Evolutionary conservation across 306 rosid species (phyloP).

Genomic region (Acacia crassicarpa): DNA sequence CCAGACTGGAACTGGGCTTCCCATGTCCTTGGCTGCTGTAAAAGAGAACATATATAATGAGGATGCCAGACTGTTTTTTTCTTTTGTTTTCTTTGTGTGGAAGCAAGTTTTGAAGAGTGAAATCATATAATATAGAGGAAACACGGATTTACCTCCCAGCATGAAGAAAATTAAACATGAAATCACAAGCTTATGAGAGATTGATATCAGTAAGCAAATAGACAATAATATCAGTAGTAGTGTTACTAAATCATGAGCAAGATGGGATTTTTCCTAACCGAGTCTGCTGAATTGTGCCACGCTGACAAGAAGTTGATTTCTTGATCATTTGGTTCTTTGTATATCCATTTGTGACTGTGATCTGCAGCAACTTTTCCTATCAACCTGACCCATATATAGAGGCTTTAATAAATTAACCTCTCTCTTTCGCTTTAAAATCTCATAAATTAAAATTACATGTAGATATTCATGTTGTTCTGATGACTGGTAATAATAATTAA

Average conservation of each 20-base stretch:
- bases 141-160: not conserved
- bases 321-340: slow-evolving; percentile 88
- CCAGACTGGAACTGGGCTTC: slow-evolving; percentile 99
- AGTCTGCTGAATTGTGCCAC: slow-evolving; percentile 93
- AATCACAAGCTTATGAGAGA: slow-evolving; percentile 5
- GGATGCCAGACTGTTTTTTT: slow-evolving; percentile 1
- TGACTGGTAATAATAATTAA: not conserved
- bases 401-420: not conserved
- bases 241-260: not conserved
- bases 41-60: slow-evolving; percentile 24
- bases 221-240: not conserved
- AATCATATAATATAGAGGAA: slow-evolving; percentile 22
- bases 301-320: slow-evolving; percentile 90
- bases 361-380: slow-evolving; percentile 98
- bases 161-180: not conserved
- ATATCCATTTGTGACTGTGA: slow-evolving; percentile 96
- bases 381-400: slow-evolving; percentile 53
- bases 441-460: not conserved
- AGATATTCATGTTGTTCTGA: not conserved
- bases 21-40: slow-evolving; percentile 99
- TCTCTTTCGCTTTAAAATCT: not conserved
- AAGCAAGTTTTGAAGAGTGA: slow-evolving; percentile 24
- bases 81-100: slow-evolving; percentile 18
- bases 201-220: not conserved
- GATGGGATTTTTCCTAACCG: slow-evolving; percentile 47